Conservation (phyloP, 805 yeast species). For the Candida quercuum region DNA sequence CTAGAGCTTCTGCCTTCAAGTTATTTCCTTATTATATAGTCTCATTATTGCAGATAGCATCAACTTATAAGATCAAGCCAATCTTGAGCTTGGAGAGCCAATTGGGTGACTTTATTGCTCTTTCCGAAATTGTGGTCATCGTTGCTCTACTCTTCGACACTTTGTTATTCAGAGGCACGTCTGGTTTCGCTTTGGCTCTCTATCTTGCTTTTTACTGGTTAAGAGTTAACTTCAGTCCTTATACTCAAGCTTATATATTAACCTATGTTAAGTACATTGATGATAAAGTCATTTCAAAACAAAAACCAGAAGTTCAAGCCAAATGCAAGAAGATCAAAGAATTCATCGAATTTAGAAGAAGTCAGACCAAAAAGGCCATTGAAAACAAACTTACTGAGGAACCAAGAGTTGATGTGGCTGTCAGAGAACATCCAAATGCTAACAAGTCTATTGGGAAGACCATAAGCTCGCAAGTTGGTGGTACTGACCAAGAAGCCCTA, state of each 20-base stretch:
- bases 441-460: constrained; percentile 3
- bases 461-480: constrained; percentile 6
- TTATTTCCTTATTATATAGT: constrained; percentile 54
- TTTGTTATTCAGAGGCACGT: constrained; percentile 52
- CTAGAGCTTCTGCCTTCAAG: constrained; percentile 62
- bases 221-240: constrained; percentile 50
- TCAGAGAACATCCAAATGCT: neutral
- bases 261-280: constrained; percentile 26
- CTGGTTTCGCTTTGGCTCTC: constrained; percentile 61
- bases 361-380: constrained; percentile 25
- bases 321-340: constrained; percentile 35
- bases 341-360: constrained; percentile 37
- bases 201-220: constrained; percentile 65
- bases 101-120: constrained; percentile 47
- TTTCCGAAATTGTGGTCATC: constrained; percentile 53
- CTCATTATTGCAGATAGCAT: constrained; percentile 52
- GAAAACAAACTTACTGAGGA: constrained; percentile 6
- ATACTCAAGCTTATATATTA: constrained; percentile 30
- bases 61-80: constrained; percentile 33
- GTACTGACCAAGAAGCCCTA: neutral
- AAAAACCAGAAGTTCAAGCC: constrained; percentile 20
- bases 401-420: constrained; percentile 2
- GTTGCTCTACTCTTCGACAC: constrained; percentile 54
- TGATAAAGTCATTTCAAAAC: constrained; percentile 28
- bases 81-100: constrained; percentile 32